Base-by-base conservation (phyloP, 2,329 filamentous ascomycete genomes). In the Lasiodiplodia gonubiensis region DNA sequence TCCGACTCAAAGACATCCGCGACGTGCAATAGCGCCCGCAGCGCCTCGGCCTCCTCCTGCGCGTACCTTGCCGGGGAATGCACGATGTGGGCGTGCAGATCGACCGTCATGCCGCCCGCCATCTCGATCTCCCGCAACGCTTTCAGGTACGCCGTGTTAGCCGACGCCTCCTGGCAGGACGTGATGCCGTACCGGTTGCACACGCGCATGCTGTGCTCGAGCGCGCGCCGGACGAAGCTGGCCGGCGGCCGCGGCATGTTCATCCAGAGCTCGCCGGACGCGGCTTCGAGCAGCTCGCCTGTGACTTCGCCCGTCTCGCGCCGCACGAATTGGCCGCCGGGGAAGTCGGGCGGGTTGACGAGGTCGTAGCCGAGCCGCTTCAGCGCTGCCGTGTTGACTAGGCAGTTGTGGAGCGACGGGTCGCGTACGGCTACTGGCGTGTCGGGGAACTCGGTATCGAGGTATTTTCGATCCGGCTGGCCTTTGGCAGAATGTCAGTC, bases 351-450 rank as follows among this genome's bases (percentile, higher is more conserved):
- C 35, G 73, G 70, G 23, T 68, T 67, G 7, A 70, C 66, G 18
- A 70, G 63, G 35, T 74, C 70, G 37, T 76, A 76, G 1, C 74
- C 74, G 30, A 73, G 71, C 5, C 70, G 68, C 21, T 70, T 63
- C 3, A 77, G 67, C 1, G 72, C 75, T 1, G 69, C 71, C 2
- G 72, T 77, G 30, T 77, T 77, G 4, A 76, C 63, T 11, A 76
- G 70, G 54, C 71, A 71, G 4, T 70, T 70, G 61, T 78, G 75
- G 3, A 71, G 72, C 10, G 73, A 74, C 10, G 72, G 72, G 54
- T 73, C 76, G 8, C 69, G 69, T 2, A 79, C 69, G 2, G 75
- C 63, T 1, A 78, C 74, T 1, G 77, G 77, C 11, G 68, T 72
- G 27, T 76, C 66, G 2, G 76, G 74, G 42, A 73, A 79, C 4